A percentile compares a stretch with the other conserved stretches of the same genome.
Evolutionary conservation across 2,329 filamentous ascomycete genomes (phyloP).

Genomic region (Fusarium compactum): DNA sequence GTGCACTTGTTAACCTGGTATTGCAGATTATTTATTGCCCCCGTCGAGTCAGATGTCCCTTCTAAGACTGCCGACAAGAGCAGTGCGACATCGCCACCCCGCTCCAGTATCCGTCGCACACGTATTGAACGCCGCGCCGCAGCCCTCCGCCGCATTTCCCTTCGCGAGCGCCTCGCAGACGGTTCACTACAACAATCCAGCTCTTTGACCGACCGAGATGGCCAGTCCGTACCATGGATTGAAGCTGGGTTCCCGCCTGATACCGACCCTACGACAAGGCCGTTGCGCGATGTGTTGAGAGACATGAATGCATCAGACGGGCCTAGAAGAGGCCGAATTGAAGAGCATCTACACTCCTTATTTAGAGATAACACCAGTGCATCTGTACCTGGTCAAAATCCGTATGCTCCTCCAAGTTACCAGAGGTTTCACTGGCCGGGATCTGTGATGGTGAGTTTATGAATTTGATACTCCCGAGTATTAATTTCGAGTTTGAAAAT

Average conservation of each 20-base stretch:
- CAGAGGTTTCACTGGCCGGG: conserved; percentile 3
- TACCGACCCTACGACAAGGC: conserved; percentile 26
- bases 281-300: conserved; percentile 46
- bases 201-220: conserved; percentile 21
- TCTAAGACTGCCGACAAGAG: conserved; percentile 52
- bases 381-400: background rate
- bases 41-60: conserved; percentile 58
- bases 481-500: background rate
- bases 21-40: conserved; percentile 60
- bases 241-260: conserved; percentile 34
- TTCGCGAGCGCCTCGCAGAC: conserved; percentile 42
- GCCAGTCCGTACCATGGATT: conserved; percentile 40
- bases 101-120: conserved; percentile 57
- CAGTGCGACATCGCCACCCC: conserved; percentile 49
- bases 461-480: background rate
- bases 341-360: conserved; percentile 47
- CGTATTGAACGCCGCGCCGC: conserved; percentile 51
- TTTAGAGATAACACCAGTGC: conserved; percentile 37
- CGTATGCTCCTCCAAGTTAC: background rate
- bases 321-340: conserved; percentile 44
- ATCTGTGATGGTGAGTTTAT: conserved; percentile 42
- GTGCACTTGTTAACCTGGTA: conserved; percentile 33
- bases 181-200: conserved; percentile 18
- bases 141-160: conserved; percentile 47
- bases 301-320: conserved; percentile 44